phyloP scores from a whole-genome alignment of 2,329 filamentous ascomycete genomes.

The Fusarium kyushuense region DNA sequence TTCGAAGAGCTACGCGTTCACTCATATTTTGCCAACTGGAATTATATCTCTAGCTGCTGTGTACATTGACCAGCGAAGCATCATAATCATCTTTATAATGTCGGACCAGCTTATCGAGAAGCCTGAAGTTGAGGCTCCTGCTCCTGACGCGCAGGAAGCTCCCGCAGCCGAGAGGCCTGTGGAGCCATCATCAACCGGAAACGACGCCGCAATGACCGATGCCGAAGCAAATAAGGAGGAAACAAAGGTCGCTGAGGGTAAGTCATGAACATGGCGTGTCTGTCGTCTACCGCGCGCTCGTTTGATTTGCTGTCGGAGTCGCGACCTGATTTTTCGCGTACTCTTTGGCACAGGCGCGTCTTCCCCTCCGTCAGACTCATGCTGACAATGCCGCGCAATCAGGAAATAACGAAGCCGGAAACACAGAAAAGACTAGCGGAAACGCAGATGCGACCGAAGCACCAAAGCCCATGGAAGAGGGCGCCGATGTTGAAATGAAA shows the following conservation, averaged over 20 bases:
- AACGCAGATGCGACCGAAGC: constrained; percentile 46
- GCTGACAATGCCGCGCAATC: constrained; percentile 47
- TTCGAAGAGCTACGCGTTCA: constrained; percentile 47
- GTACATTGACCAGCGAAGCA: constrained; percentile 38
- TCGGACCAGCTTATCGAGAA: constrained; percentile 55
- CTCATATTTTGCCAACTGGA: constrained; percentile 39
- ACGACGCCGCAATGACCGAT: constrained; percentile 44
- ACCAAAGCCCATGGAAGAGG: constrained; percentile 46
- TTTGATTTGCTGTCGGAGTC: constrained; percentile 17
- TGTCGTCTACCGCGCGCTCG: constrained; percentile 19
- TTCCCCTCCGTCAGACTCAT: constrained; percentile 34
- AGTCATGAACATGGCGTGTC: constrained; percentile 34
- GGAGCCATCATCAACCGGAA: constrained; percentile 41
- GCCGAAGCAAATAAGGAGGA: constrained; percentile 47
- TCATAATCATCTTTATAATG: constrained; percentile 50
- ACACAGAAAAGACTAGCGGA: constrained; percentile 50
- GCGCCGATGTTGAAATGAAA: constrained; percentile 67
- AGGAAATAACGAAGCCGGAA: constrained; percentile 49
- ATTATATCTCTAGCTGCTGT: constrained; percentile 35
- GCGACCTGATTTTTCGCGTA: constrained; percentile 29
- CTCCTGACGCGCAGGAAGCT: constrained; percentile 49
- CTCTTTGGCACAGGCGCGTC: constrained; percentile 37
- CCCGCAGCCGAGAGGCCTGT: constrained; percentile 42
- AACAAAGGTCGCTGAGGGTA: constrained; percentile 50
- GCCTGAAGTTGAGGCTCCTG: constrained; percentile 52